Percentiles rank a stretch among this genome's conserved stretches.
phyloP scores from a whole-genome alignment of 2,329 filamentous ascomycete genomes.

The Rutstroemia sp. region DNA sequence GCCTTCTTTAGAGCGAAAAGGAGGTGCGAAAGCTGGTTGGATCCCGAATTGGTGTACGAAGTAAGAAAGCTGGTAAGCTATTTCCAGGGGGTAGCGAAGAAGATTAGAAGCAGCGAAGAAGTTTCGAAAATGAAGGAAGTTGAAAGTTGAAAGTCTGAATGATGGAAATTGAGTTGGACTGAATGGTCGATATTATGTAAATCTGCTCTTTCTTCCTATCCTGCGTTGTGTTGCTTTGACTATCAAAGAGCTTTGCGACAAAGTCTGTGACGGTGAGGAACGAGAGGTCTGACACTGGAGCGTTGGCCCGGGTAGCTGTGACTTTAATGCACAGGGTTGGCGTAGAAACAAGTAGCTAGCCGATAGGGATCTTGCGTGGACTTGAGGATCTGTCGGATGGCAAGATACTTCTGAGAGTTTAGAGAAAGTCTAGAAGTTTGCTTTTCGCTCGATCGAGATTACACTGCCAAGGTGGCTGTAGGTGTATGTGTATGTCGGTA shows the following conservation, averaged over 20 bases:
- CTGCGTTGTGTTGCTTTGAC: conserved; percentile 22
- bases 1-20: conserved; percentile 8
- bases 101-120: neutral
- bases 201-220: conserved; percentile 8
- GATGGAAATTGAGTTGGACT: neutral
- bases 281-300: conserved; percentile 13
- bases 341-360: conserved; percentile 14
- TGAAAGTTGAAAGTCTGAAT: neutral
- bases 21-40: conserved; percentile 1
- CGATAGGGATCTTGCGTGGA: conserved; percentile 22
- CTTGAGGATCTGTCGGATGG: conserved; percentile 16
- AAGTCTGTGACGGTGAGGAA: conserved; percentile 23
- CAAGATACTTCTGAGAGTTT: conserved; percentile 6
- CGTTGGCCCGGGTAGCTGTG: conserved; percentile 22
- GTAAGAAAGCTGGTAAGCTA: conserved; percentile 5
- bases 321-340: conserved; percentile 11
- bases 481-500: too few relatives aligned
- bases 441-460: neutral
- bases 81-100: conserved; percentile 3
- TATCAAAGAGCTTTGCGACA: conserved; percentile 25
- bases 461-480: too few relatives aligned
- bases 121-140: neutral
- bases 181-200: conserved; percentile 12
- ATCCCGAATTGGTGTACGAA: conserved; percentile 4
- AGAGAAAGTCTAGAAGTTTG: neutral